phyloP scores from a whole-genome alignment of 805 yeast species.

The Ogataea paradorogensis region DNA sequence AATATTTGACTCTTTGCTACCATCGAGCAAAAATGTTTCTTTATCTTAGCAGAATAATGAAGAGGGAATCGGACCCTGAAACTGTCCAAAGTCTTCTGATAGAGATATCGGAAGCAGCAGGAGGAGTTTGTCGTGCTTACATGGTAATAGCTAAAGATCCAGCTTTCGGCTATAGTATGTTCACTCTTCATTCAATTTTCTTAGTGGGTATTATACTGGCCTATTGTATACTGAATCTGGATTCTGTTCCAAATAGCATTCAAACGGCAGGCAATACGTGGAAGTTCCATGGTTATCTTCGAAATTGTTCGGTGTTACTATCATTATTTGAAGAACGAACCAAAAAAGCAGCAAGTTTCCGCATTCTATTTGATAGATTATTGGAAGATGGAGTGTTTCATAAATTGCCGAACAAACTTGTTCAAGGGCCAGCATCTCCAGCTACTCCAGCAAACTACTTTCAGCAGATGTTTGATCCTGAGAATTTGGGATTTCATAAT shows the following conservation, averaged over 20 bases:
- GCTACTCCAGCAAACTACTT: conserved; percentile 1
- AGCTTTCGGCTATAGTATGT: conserved; percentile 18
- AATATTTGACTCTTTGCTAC: conserved; percentile 16
- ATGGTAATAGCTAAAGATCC: conserved; percentile 13
- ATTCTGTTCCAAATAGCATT: neutral
- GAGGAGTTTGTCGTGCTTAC: conserved; percentile 18
- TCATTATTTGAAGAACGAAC: conserved; percentile 18
- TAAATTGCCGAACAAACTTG: neutral
- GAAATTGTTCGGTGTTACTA: conserved; percentile 19
- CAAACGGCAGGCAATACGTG: conserved; percentile 3
- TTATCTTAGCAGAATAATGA: conserved; percentile 12
- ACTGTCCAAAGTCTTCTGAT: conserved; percentile 3
- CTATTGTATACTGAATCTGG: conserved; percentile 16
- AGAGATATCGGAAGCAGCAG: conserved; percentile 18
- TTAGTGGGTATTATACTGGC: conserved; percentile 18
- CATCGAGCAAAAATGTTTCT: conserved; percentile 18
- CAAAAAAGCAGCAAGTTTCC: conserved; percentile 21
- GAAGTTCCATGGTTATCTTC: conserved; percentile 15
- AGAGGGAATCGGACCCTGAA: conserved; percentile 1
- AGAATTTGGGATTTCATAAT: conserved; percentile 8
- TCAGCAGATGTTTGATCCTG: conserved; percentile 4
- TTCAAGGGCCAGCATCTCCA: neutral
- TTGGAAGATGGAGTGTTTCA: conserved; percentile 14
- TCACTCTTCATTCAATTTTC: conserved; percentile 18
- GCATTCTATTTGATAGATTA: conserved; percentile 16